Percentiles rank a stretch among this genome's conserved stretches.
Conservation (phyloP, 164 flowering plant genomes). For the Piper longum region DNA sequence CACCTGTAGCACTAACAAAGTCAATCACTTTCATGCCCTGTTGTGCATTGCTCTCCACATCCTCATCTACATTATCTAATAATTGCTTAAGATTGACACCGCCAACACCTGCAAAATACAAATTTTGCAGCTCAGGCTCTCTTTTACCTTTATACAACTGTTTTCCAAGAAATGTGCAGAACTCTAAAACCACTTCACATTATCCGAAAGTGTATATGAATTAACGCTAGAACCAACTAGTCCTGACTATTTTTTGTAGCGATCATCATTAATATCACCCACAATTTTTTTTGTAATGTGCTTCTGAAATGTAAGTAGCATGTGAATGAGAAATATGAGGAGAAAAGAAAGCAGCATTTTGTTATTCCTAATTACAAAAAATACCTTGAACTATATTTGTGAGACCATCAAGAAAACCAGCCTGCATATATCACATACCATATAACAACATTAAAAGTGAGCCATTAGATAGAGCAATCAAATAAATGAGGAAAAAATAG, state of each 20-base stretch:
- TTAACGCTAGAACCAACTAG: too few species aligned
- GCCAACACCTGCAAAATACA: conserved; percentile 44
- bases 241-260: too few species aligned
- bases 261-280: too few species aligned
- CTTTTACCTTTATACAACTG: not conserved
- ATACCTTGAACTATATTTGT: conserved; percentile 86
- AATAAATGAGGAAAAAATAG: not conserved
- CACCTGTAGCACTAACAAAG: conserved; percentile 65
- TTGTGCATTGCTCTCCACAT: conserved; percentile 15
- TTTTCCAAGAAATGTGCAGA: not conserved
- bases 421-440: conserved; percentile 28
- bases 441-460: not conserved
- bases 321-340: too few species aligned
- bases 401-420: conserved; percentile 89
- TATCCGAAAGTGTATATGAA: too few species aligned
- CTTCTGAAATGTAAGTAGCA: too few species aligned
- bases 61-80: conserved; percentile 53
- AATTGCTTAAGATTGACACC: conserved; percentile 76
- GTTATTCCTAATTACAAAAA: not conserved
- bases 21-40: conserved; percentile 65
- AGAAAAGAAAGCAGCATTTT: not conserved
- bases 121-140: not conserved
- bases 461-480: not conserved
- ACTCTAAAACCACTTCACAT: not conserved
- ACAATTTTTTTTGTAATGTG: too few species aligned